Base-by-base conservation (phyloP, 495 filamentous ascomycete species). In the Lasiosphaeris hirsuta region DNA sequence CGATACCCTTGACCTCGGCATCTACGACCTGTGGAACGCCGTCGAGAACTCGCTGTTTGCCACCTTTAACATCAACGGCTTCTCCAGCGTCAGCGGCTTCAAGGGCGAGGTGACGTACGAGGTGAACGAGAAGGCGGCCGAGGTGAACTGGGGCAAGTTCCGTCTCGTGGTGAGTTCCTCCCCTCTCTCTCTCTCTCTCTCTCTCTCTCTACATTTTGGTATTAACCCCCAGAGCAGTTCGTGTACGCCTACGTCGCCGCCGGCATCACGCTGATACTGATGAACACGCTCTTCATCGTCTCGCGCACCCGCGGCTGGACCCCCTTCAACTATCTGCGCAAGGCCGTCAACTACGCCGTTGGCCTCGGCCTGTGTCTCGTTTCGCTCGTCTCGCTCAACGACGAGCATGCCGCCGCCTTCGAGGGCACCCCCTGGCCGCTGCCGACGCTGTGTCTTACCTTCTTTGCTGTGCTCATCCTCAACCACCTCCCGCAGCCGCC, bases 201-300 rank as follows among this genome's bases (percentile, higher is more conserved):
- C 13, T 23, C 15, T 17, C 7, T 1, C 7, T 23, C 17, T 4
- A 14, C 10, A 10, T 39, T 5, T 30, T 42, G 14, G 3, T 15
- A 9, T 36, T 39, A 0, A 30, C 10, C 45, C 62, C 47, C 7
- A 15, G 47, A 11, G 8, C 50, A 72, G 70, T 75, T 76, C 56
- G 60, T 65, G 1, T 79, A 78, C 54, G 71, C 75, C 23, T 79
- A 75, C 56, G 56, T 76, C 19, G 62, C 72, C n/a, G 74, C 74
- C 18, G 78, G 78, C 10, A 33, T 72, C 23, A 69, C 72, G 3
- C 58, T 81, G 4, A 67, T 78, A 15, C 43, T 78, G 5, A 65
- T 75, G 37, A 72, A 67, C 37, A 43, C 72, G 11, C 71, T 79
- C 39, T 66, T 67, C 47, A 54, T 75, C 52, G 56, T 78, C 42